Percentiles rank a stretch among this genome's conserved stretches.
Evolutionary conservation across 768 basidiomycete species (phyloP).

Genomic region (Phanerochaete sordida): DNA sequence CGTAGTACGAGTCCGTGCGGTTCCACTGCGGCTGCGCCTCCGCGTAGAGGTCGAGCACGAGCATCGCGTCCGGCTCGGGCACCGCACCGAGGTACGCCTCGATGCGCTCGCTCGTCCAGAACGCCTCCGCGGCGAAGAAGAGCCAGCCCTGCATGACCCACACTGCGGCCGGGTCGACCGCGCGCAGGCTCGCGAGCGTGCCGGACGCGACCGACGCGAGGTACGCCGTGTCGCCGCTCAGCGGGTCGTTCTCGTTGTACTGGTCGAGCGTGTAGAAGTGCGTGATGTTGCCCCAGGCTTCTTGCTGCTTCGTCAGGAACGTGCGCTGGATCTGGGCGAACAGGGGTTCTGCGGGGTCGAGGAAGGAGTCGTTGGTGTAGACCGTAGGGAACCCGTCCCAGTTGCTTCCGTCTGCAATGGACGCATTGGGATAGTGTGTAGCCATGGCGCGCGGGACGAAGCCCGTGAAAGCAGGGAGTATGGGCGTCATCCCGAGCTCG

Average conservation of each 20-base stretch:
- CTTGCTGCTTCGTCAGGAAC: conserved; percentile 36
- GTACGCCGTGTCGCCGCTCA: conserved; percentile 30
- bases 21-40: conserved; percentile 41
- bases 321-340: conserved; percentile 33
- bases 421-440: conserved; percentile 30
- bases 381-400: conserved; percentile 32
- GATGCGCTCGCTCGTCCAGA: conserved; percentile 38
- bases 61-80: conserved; percentile 33
- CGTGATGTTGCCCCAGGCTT: conserved; percentile 34
- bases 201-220: conserved; percentile 28
- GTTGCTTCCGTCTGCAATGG: conserved; percentile 30
- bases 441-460: conserved; percentile 35
- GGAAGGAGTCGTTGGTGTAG: conserved; percentile 36
- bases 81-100: conserved; percentile 37
- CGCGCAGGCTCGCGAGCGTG: conserved; percentile 34
- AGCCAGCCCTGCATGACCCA: conserved; percentile 46
- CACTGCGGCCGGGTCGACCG: conserved; percentile 35
- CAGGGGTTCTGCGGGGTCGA: conserved; percentile 37
- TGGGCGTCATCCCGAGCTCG: conserved; percentile 41
- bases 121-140: conserved; percentile 31
- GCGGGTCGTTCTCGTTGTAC: conserved; percentile 40
- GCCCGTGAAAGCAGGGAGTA: conserved; percentile 39
- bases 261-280: conserved; percentile 44
- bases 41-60: conserved; percentile 38
- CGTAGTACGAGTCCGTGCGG: conserved; percentile 34